Percentiles rank a stretch among this genome's conserved stretches.
phyloP scores from a whole-genome alignment of 2,329 filamentous ascomycete genomes.

The Penicillium sp. region DNA sequence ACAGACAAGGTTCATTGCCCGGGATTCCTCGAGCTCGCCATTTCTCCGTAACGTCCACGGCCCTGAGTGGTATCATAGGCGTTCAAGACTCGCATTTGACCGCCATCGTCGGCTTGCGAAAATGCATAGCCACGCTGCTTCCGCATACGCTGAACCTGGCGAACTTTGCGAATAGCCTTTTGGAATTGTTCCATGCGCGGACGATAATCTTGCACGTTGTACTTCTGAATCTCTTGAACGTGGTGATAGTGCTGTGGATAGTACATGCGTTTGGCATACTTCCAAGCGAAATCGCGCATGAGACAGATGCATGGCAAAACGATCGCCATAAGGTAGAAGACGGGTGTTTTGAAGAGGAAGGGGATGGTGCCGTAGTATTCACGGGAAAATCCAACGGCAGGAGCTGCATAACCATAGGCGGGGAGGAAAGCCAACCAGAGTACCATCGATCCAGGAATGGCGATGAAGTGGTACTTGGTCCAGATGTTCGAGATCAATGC shows the following conservation, averaged over 20 bases:
- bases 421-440: slow-evolving; percentile 91
- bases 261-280: slow-evolving; percentile 97
- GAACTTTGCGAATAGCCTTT: slow-evolving; percentile 96
- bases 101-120: slow-evolving; percentile 89
- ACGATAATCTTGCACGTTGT: slow-evolving; percentile 98
- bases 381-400: slow-evolving; percentile 69
- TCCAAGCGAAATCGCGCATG: slow-evolving; percentile 86
- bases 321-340: slow-evolving; percentile 88
- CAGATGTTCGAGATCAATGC: slow-evolving; percentile 93
- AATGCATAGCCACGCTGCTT: slow-evolving; percentile 99
- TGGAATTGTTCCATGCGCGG: slow-evolving; percentile 99
- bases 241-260: slow-evolving; percentile 93
- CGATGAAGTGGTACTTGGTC: slow-evolving; percentile 96
- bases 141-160: slow-evolving; percentile 97
- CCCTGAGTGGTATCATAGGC: slow-evolving; percentile 95
- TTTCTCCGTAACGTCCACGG: slow-evolving; percentile 90
- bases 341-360: slow-evolving; percentile 68
- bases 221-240: slow-evolving; percentile 99
- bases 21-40: slow-evolving; percentile 58
- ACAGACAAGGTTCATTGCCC: slow-evolving; percentile 23
- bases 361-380: slow-evolving; percentile 85
- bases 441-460: slow-evolving; percentile 86
- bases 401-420: slow-evolving; percentile 78
- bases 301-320: slow-evolving; percentile 76
- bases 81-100: slow-evolving; percentile 85